Conservation (phyloP, 495 filamentous ascomycete genomes). For the Clavariopsis aquatica region DNA sequence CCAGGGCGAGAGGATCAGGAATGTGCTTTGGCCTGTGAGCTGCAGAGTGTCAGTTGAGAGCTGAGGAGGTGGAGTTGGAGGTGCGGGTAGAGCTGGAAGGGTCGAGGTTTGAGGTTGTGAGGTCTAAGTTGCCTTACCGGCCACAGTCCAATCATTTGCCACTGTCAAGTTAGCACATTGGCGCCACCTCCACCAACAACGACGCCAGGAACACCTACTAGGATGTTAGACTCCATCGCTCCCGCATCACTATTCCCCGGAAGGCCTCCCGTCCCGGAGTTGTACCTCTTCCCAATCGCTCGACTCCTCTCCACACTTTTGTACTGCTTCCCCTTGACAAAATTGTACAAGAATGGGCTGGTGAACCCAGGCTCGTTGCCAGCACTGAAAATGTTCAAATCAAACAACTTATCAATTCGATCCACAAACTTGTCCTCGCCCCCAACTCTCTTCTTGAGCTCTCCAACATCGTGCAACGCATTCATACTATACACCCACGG, state of each 20-base stretch:
- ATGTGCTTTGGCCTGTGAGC: constrained; percentile 61
- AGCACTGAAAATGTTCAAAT: constrained; percentile 64
- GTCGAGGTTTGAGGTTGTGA: neutral
- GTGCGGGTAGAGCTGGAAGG: too few species aligned
- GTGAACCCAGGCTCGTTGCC: constrained; percentile 72
- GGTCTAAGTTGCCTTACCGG: constrained; percentile 52
- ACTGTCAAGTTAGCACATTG: too few species aligned
- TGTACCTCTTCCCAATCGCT: constrained; percentile 56
- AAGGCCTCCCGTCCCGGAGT: constrained; percentile 49
- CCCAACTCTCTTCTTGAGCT: constrained; percentile 59
- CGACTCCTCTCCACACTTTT: constrained; percentile 58
- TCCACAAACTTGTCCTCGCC: constrained; percentile 58
- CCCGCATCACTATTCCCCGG: constrained; percentile 71
- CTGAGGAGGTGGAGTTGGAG: neutral
- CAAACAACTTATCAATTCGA: constrained; percentile 65
- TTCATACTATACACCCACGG: constrained; percentile 73
- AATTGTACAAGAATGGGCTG: constrained; percentile 72
- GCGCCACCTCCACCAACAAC: neutral
- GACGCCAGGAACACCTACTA: constrained; percentile 37
- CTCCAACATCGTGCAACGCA: constrained; percentile 66
- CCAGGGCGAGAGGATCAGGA: constrained; percentile 65
- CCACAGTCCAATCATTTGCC: constrained; percentile 72
- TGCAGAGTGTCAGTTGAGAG: neutral
- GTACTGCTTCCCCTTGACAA: constrained; percentile 58
- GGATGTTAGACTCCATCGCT: constrained; percentile 68